Evolutionary conservation across 306 rosid genomes (phyloP).

Genomic region (Cucurbita moschata): DNA sequence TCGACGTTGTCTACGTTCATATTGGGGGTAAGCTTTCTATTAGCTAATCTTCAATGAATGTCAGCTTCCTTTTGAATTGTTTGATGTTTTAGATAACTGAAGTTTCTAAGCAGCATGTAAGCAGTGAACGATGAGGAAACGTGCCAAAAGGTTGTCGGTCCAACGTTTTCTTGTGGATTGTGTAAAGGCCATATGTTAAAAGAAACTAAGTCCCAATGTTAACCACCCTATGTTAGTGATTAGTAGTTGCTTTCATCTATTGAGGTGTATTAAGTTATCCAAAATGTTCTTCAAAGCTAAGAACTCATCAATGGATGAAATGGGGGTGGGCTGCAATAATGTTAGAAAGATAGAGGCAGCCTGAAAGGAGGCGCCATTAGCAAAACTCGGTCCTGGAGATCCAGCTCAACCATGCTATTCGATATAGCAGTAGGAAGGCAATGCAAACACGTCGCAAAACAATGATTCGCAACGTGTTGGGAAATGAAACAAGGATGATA

Average conservation of each 20-base stretch:
- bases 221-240: not conserved
- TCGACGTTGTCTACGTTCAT: conserved; percentile 31
- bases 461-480: not conserved
- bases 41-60: not conserved
- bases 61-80: no score
- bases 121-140: not conserved
- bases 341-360: not conserved
- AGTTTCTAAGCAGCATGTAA: not conserved
- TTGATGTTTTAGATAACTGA: not conserved
- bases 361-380: not conserved
- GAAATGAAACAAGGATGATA: not conserved
- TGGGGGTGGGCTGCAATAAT: not conserved
- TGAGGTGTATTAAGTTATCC: not conserved
- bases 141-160: not conserved
- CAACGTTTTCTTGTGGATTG: not conserved
- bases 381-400: not conserved
- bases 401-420: not conserved
- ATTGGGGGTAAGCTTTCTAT: conserved; percentile 35
- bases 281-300: not conserved
- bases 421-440: not conserved
- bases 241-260: not conserved
- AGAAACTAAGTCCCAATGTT: not conserved
- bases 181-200: not conserved
- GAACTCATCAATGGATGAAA: not conserved
- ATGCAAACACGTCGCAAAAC: not conserved